These are phyloP conservation scores for Tylopilus intermedius DNA, from an alignment of 768 basidiomycete genomes.

Conservation along the genomic window DNA sequence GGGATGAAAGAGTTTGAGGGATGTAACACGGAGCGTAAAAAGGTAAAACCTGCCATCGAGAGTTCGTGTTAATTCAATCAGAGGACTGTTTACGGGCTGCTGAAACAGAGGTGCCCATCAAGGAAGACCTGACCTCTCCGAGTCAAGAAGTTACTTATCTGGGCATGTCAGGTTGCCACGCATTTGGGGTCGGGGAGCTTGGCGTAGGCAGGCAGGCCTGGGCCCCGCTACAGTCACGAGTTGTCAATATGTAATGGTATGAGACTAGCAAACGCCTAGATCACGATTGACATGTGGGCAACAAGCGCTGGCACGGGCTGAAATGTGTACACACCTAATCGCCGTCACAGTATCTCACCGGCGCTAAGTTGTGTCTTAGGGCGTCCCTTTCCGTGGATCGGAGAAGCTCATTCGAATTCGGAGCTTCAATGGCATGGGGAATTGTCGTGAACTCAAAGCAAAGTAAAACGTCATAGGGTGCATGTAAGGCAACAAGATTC, in stretches of 20 bases:
- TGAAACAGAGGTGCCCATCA: constrained; percentile 16
- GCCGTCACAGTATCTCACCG: not conserved
- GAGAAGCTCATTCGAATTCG: not conserved
- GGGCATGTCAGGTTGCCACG: not conserved
- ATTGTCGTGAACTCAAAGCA: constrained; percentile 1
- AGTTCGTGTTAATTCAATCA: not conserved
- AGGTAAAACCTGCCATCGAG: not conserved
- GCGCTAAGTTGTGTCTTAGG: constrained; percentile 1
- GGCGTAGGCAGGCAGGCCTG: not conserved
- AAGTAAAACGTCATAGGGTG: not conserved
- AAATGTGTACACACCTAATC: not conserved
- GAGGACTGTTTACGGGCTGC: not conserved
- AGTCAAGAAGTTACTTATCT: not conserved
- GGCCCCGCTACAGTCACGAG: not conserved
- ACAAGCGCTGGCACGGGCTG: not conserved
- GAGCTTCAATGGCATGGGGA: not conserved
- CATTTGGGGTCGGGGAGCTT: not conserved
- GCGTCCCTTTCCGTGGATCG: not conserved
- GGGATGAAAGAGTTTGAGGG: no score
- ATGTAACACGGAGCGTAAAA: not conserved
- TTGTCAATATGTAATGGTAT: not conserved
- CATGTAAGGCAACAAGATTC: not conserved
- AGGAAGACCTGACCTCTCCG: not conserved
- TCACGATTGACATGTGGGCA: not conserved
- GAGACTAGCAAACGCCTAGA: not conserved